These are phyloP conservation scores for Populus trichocarpa DNA, from an alignment of 441 rosid genomes.

Conservation along the genomic window DNA sequence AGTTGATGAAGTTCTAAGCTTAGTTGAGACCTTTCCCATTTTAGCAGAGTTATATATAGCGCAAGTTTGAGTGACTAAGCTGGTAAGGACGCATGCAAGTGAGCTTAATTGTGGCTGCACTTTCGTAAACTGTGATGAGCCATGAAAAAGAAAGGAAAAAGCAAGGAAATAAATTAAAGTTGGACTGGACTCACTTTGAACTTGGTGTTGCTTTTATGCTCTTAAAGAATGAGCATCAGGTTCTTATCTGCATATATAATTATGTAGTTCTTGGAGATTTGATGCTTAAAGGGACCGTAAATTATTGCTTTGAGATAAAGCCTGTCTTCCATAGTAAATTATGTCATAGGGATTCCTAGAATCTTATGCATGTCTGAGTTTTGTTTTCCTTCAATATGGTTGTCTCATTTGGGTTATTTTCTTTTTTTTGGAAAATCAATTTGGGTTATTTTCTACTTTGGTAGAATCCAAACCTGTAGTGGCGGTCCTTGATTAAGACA, in stretches of 20 bases:
- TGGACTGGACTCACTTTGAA: conserved; percentile 27
- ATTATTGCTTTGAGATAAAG: conserved; percentile 32
- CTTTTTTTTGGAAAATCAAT: not conserved
- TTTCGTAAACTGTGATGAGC: not conserved
- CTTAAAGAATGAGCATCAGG: conserved; percentile 33
- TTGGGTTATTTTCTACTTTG: not conserved
- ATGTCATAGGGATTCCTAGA: conserved; percentile 26
- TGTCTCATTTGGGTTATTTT: not conserved
- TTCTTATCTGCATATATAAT: conserved; percentile 36
- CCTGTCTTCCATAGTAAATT: conserved; percentile 23
- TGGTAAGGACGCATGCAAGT: not conserved
- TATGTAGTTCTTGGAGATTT: conserved; percentile 19
- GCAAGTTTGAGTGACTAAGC: too few relatives aligned
- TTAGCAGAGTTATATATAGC: too few relatives aligned
- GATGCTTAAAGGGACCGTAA: conserved; percentile 39
- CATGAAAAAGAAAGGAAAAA: not conserved
- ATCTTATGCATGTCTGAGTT: conserved; percentile 15
- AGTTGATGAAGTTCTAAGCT: not conserved
- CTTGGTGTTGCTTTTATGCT: conserved; percentile 29
- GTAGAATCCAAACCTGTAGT: conserved; percentile 16
- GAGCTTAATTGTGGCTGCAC: not conserved
- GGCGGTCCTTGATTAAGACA: conserved; percentile 23
- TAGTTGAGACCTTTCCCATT: not conserved
- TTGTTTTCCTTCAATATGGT: not conserved
- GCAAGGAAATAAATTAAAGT: conserved; percentile 2